A percentile compares a stretch with the other conserved stretches of the same genome.
These are phyloP conservation scores for Phaffomyces thermotolerans DNA, from an alignment of 805 yeast species.

Conservation along the genomic window DNA sequence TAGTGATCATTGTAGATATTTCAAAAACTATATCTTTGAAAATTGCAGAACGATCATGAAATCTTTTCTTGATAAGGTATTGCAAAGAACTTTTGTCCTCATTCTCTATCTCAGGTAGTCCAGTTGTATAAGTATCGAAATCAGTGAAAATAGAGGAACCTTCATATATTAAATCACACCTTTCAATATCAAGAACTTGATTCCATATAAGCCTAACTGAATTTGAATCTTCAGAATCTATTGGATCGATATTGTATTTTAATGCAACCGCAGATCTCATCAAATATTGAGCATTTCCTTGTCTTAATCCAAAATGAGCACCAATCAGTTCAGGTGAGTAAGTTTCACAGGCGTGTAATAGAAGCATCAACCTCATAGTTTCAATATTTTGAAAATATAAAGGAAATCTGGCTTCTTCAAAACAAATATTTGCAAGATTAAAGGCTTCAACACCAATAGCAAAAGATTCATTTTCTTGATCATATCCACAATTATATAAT, in stretches of 20 bases:
- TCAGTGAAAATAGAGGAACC: slow-evolving; percentile 4
- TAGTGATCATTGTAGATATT: slow-evolving; percentile 5
- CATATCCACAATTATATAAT: slow-evolving; percentile 15
- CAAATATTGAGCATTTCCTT: slow-evolving; percentile 1
- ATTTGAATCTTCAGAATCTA: background rate
- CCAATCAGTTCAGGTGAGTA: slow-evolving; percentile 3
- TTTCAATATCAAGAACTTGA: slow-evolving; percentile 5
- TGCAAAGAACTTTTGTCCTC: background rate
- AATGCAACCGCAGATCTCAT: slow-evolving; percentile 1
- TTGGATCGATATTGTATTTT: slow-evolving; percentile 6
- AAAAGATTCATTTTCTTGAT: background rate
- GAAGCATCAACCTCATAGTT: slow-evolving; percentile 4
- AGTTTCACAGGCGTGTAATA: slow-evolving; percentile 1
- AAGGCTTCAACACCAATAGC: slow-evolving; percentile 6
- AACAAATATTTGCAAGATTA: slow-evolving; percentile 5
- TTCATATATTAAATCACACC: slow-evolving; percentile 3
- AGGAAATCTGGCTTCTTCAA: slow-evolving; percentile 7
- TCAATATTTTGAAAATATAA: slow-evolving; percentile 5
- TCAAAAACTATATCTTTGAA: slow-evolving; percentile 1
- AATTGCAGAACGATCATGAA: slow-evolving; percentile 3
- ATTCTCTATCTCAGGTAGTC: background rate
- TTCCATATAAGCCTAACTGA: slow-evolving; percentile 6
- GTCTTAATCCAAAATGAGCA: slow-evolving; percentile 1
- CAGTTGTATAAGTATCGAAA: slow-evolving; percentile 2
- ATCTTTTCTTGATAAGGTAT: background rate